Base-by-base conservation (phyloP, 805 yeast species). In the Cyberlindnera maritima region DNA sequence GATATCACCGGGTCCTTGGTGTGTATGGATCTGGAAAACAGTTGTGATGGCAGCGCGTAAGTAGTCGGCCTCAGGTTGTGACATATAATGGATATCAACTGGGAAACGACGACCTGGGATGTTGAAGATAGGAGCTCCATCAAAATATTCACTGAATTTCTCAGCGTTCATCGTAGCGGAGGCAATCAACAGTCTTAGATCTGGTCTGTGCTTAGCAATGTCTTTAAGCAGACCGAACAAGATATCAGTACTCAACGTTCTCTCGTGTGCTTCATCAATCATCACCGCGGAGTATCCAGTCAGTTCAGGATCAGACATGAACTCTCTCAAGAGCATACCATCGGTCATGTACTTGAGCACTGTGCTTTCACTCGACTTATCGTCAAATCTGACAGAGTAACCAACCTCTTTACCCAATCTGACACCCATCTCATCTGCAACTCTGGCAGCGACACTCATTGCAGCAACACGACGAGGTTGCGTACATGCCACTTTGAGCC, bases 391-490 rank as follows among this genome's bases (percentile, higher is more conserved):
- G 45, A 92, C 79, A 5, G 85, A 76, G 60, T 92, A 92, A 9
- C 99, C 99, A 7, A 94, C 98, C 55, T 84, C 83, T 14, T 79
- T 72, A 0, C 99, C 98, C n/a, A 92, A 57, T n/a, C 70, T 64
- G 1, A 82, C 82, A 8, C 84, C 84, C 75, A 88, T 82, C 65
- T 92, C 99, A 39, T 88, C 89, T 0, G 97, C 90, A 1, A 92
- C 98, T 59, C 99, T 77, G 2, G 85, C 65, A 0, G 99, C 97
- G 40, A 90, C 96, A 40, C 88, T 83, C 43, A 81, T 85, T 0
- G 98, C 98, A 0, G 98, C 98, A 9, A 92, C 97, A 59, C 98
- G 74, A 58, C 98, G 77, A 0, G 98, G 98, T 64, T 91, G 97
- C 0, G 97, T 91, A 57, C 96, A 88, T 1, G 90, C 96, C 5